Base-by-base conservation (phyloP, 2,329 filamentous ascomycete genomes). In the Aureobasidium leucospermi region DNA sequence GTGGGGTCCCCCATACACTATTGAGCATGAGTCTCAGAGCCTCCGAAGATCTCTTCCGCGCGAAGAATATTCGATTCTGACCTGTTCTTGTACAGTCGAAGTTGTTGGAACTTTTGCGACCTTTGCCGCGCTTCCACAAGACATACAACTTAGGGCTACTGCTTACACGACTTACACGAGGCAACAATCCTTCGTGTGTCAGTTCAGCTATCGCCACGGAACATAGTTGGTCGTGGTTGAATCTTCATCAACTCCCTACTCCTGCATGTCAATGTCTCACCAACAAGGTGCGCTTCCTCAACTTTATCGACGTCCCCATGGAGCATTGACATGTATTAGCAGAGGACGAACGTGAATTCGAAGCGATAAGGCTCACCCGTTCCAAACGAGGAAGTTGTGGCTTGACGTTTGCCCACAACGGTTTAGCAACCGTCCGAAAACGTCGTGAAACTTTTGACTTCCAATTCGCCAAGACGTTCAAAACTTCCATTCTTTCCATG, bases 381-480 rank as follows among this genome's bases (percentile, higher is more conserved):
- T 13, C 38, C 10, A 41, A 41, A 41, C 38, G 38, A 39, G 39
- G 28, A 34, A 16, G 1, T 23, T 32, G 49, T 53, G 49, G 49
- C 49, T 53, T 42, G 38, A 53, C 4, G 49, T 13, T 53, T 42
- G 9, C 38, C 38, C 28, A 13, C n/a, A 53, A 42, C 49, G 49
- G 49, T 53, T 38, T 42, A 42, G 49, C 38, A 53, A 53, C 36
- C 36, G 49, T 53, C 49, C 49, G 7, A 38, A 42, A 53, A 53
- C 49, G 49, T 42, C 38, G 38, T 53, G 16, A 53, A 53, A 53
- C 36, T 53, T 53, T n/a, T 41, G 32, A 23, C 23, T 39, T 16
- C 23, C 28, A 13, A 41, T 53, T 13, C 28, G 49, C 49, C 49
- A 53, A 53, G 49, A 53, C 34, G 23, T 42, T 6, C 15, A 9